Evolutionary conservation across 352 stramenopile genomes (phyloP).

Genomic region (Phytophthora fragariaefolia): DNA sequence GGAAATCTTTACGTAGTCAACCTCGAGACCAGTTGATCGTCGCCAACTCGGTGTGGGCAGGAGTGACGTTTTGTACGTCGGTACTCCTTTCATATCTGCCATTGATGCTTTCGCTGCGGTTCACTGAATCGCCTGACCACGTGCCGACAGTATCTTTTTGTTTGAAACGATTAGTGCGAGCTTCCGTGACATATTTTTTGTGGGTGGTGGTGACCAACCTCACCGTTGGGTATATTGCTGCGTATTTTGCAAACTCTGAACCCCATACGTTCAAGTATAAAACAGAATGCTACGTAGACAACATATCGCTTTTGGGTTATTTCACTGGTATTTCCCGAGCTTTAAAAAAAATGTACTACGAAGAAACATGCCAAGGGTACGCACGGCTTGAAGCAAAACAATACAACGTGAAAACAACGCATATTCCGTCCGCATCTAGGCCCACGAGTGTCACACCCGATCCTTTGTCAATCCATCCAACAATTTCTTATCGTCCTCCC

Average conservation of each 20-base stretch:
- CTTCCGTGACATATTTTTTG: not conserved
- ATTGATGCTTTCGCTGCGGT: not conserved
- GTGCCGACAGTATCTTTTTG: not conserved
- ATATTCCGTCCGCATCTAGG: not conserved
- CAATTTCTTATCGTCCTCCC: not conserved
- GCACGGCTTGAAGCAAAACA: not conserved
- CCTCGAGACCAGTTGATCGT: not conserved
- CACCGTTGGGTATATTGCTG: not conserved
- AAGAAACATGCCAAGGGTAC: not conserved
- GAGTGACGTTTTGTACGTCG: not conserved
- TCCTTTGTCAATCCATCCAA: not conserved
- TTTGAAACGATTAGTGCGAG: not conserved
- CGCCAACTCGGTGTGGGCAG: not conserved
- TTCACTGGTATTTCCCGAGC: not conserved
- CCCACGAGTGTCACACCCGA: not conserved
- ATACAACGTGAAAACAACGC: not conserved
- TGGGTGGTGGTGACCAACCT: not conserved
- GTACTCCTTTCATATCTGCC: not conserved
- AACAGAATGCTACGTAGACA: conserved; percentile 1
- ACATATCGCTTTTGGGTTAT: conserved; percentile 1
- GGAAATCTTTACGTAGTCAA: not conserved
- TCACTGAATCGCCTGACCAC: not conserved
- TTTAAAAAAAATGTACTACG: conserved; percentile 2
- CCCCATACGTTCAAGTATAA: not conserved
- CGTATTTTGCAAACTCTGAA: not conserved